Evolutionary conservation across 805 yeast species (phyloP), one percentile per base, ranked within the genome.

Genomic region (Saturnispora kantuleensis): DNA sequence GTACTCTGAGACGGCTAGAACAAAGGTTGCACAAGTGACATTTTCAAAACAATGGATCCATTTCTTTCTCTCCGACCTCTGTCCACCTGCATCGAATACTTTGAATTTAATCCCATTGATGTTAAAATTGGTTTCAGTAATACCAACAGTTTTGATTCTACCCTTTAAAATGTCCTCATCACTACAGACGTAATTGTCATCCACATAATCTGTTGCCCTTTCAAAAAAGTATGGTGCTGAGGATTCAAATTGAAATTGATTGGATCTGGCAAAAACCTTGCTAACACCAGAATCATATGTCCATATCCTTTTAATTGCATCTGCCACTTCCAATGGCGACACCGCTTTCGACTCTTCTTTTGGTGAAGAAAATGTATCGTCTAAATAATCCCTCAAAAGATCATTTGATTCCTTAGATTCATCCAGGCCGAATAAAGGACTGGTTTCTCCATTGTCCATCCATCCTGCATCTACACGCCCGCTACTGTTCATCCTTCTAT

Each of bases 21-120:
- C 96, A 62, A 87, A 93, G 33, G 90, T 62, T 0, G 94, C 82
- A 3, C 94, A 84, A 0, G 95, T 83, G 41, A 90, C 84, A 50
- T 84, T 86, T 56, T 89, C 93, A 63, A 89, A 89, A 57, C 95
- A 86, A 58, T 88, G 96, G 50, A 89, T 84, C 97, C 97, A 89
- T 60, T 89, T 89, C 54, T 82, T 78, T 49, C 97, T 72, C 60
- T 89, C 97, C 16, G 86, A 77, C 49, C 96, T 67, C 65, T 89
- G 97, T 2, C 98, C 98, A 43, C 98, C 98, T 4, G 96, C 97
- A 69, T 93, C 98, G 37, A 88, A 66, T 35, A 93, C 85, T 56
- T 78, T 79, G 59, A 89, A 81, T 51, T 71, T 76, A 39, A 78
- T 73, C 9, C 78, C 76, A 41, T 69, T 68, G 49, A 90, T 77